Percentiles rank a stretch among this genome's conserved stretches.
Conservation (phyloP, 768 basidiomycete species). For the Russula brevipes region DNA sequence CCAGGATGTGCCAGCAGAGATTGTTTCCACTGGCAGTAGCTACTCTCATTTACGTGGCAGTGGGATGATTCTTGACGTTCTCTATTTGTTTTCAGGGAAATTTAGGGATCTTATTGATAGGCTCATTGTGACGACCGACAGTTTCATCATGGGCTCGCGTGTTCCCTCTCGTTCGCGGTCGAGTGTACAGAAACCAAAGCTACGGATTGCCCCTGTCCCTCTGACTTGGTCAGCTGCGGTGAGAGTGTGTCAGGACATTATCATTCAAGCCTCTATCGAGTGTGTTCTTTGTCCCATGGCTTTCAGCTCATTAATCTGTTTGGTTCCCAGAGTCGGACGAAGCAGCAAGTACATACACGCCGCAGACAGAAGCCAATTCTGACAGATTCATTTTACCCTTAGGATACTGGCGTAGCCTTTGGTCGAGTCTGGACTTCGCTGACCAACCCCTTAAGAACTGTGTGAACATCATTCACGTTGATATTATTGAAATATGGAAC, state of each 20-base stretch:
- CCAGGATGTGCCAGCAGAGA: slow-evolving; percentile 5
- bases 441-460: background rate
- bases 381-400: background rate
- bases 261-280: slow-evolving; percentile 10
- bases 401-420: slow-evolving; percentile 10
- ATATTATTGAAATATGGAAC: slow-evolving; percentile 12
- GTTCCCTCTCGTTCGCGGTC: background rate
- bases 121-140: too few species aligned
- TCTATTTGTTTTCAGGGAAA: background rate
- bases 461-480: background rate
- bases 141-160: too few species aligned
- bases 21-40: slow-evolving; percentile 10
- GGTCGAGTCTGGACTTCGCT: background rate
- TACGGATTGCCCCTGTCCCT: background rate
- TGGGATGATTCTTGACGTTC: background rate
- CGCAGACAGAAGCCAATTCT: background rate
- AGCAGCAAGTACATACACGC: background rate
- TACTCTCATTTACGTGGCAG: background rate
- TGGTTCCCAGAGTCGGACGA: background rate
- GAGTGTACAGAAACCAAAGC: background rate
- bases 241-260: background rate
- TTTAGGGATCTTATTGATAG: too few species aligned
- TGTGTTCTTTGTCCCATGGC: background rate
- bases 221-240: slow-evolving; percentile 5
- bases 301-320: background rate